phyloP scores from a whole-genome alignment of 805 yeast species.

The Cyberlindnera petersonii region DNA sequence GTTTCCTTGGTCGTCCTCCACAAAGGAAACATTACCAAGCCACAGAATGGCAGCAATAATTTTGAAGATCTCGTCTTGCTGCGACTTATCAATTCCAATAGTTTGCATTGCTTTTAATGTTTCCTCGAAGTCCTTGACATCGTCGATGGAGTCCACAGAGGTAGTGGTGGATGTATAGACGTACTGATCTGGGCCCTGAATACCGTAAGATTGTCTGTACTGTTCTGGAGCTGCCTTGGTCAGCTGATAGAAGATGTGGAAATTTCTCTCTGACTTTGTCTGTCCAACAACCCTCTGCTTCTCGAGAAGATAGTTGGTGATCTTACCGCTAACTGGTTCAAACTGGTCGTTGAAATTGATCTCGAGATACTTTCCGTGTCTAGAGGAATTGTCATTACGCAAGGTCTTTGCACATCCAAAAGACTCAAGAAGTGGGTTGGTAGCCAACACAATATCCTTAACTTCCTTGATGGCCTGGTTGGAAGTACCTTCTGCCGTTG shows the following conservation, averaged over 20 bases:
- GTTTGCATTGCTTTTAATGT: conserved; percentile 83
- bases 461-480: conserved; percentile 74
- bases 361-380: conserved; percentile 92
- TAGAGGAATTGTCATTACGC: conserved; percentile 82
- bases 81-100: conserved; percentile 77
- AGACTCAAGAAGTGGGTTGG: conserved; percentile 87
- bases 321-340: conserved; percentile 93
- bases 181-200: conserved; percentile 92
- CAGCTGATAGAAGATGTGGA: conserved; percentile 95
- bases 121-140: conserved; percentile 69
- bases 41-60: conserved; percentile 82
- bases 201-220: conserved; percentile 81
- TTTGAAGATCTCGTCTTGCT: conserved; percentile 88
- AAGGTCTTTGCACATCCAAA: conserved; percentile 93
- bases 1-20: conserved; percentile 83
- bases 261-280: conserved; percentile 86
- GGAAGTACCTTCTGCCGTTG: conserved; percentile 63
- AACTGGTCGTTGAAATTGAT: conserved; percentile 76
- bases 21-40: conserved; percentile 89
- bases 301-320: conserved; percentile 90
- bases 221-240: conserved; percentile 85
- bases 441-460: conserved; percentile 96
- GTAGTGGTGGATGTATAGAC: conserved; percentile 87
- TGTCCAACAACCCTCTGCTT: conserved; percentile 97
- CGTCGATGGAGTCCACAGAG: conserved; percentile 83